phyloP scores from a whole-genome alignment of 208 protist species.

The Crithidia thermophila region DNA sequence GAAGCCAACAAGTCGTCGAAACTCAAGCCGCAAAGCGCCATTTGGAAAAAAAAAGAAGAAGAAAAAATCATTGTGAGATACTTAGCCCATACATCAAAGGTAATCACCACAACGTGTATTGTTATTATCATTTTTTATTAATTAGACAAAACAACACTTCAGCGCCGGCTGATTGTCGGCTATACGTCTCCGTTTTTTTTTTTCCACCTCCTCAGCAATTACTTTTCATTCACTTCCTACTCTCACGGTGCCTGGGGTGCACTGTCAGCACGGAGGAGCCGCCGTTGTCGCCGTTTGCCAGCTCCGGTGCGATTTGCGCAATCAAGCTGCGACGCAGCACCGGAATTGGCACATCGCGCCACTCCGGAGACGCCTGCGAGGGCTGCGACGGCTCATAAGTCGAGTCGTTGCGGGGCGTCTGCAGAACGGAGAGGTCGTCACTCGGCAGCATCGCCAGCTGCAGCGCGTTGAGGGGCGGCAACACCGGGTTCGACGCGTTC shows the following conservation, averaged over 20 bases:
- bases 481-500: not conserved
- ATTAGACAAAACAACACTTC: too few relatives aligned
- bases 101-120: too few relatives aligned
- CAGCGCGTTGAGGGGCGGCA: not conserved
- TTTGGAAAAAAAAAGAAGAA: too few relatives aligned
- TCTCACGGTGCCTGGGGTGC: slow-evolving; percentile 1
- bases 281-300: not conserved
- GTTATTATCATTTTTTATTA: too few relatives aligned
- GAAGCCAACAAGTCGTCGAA: too few relatives aligned
- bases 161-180: too few relatives aligned
- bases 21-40: too few relatives aligned
- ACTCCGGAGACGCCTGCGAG: slow-evolving; percentile 17
- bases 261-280: not conserved
- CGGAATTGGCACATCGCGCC: slow-evolving; percentile 5
- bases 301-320: not conserved
- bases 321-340: slow-evolving; percentile 11
- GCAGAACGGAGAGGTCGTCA: slow-evolving; percentile 5
- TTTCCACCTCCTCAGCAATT: not conserved
- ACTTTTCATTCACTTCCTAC: not conserved
- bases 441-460: not conserved
- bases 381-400: slow-evolving; percentile 9
- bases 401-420: slow-evolving; percentile 12
- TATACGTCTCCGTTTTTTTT: too few relatives aligned
- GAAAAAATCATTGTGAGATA: too few relatives aligned
- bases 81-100: too few relatives aligned